These are phyloP conservation scores for Limonomyces culmigenus DNA, from an alignment of 1,284 basidiomycete genomes.

Conservation along the genomic window DNA sequence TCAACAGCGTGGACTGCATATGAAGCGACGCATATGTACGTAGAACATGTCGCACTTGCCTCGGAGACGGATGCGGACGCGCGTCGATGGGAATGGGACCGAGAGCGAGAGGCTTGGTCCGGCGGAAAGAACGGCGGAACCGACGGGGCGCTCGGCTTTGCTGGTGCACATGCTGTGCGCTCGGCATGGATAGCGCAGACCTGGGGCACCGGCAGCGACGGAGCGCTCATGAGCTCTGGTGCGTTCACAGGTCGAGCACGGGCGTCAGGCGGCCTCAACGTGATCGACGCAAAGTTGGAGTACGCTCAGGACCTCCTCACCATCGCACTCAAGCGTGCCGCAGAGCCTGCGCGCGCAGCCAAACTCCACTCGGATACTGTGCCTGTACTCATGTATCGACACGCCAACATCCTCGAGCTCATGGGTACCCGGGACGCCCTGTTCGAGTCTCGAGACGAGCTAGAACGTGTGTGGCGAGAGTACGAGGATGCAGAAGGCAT, in stretches of 20 bases:
- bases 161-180: constrained; percentile 49
- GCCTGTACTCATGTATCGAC: constrained; percentile 39
- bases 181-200: constrained; percentile 65
- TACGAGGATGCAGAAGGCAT: constrained; percentile 18
- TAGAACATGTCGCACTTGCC: constrained; percentile 45
- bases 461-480: constrained; percentile 44
- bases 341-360: constrained; percentile 17
- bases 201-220: constrained; percentile 41
- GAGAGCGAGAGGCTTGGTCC: constrained; percentile 56
- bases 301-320: constrained; percentile 38
- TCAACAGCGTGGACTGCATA: constrained; percentile 25
- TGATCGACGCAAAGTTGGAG: constrained; percentile 34
- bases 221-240: constrained; percentile 19
- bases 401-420: constrained; percentile 51
- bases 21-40: constrained; percentile 51
- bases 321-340: constrained; percentile 29
- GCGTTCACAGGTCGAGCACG: constrained; percentile 17
- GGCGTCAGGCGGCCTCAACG: constrained; percentile 21
- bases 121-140: constrained; percentile 59
- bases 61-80: constrained; percentile 35
- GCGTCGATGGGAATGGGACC: constrained; percentile 55
- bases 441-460: constrained; percentile 40
- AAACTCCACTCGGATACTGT: constrained; percentile 34
- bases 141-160: constrained; percentile 49
- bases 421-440: constrained; percentile 41